Base-by-base conservation (phyloP, 1,139 yeast species). In the Pichia sp. region DNA sequence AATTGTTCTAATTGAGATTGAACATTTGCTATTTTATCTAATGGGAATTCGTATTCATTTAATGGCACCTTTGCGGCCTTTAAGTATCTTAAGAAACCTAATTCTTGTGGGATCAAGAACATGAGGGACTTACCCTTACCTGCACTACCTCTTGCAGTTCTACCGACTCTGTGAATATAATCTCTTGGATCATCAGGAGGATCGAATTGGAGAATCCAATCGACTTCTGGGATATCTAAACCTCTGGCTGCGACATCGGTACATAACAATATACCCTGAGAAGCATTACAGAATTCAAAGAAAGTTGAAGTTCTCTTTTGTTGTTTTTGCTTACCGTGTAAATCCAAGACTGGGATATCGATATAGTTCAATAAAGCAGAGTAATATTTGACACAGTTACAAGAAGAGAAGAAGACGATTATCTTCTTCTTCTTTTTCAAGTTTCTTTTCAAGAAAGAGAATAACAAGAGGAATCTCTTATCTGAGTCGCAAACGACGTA, bases 161-260 rank as follows among this genome's bases (percentile, higher is more conserved):
- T 84, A 55, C 99, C 99, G 33, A 93, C 98, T 68, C 98, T 83
- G 70, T 93, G 99, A 60, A 93, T 91, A 64, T 93, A 93, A 70
- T 91, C 97, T 70, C 97, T 83, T 67, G 98, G 98, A 70, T 93
- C 98, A 83, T 93, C 98, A 65, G 98, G 98, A 43, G 98, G 98
- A 67, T 93, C 97, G 59, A 87, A 90, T 72, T 93, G 98, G 53
- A 93, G 83, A 60, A 93, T 93, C 96, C 98, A 93, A 70, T 91
- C 96, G 46, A 93, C 98, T 27, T 95, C 86, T 44, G 97, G 97
- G 56, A 93, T 91, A 72, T 93, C 99, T 57, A 93, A 79, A 15
- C 99, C 99, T 75, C 99, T 82, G 11, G 99, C 98, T 21, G 98
- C 99, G 57, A 93, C 98, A 69, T 93, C 98, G 0, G 99, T 93